Evolutionary conservation across 441 rosid genomes (phyloP).

Genomic region (Sinapis alba): DNA sequence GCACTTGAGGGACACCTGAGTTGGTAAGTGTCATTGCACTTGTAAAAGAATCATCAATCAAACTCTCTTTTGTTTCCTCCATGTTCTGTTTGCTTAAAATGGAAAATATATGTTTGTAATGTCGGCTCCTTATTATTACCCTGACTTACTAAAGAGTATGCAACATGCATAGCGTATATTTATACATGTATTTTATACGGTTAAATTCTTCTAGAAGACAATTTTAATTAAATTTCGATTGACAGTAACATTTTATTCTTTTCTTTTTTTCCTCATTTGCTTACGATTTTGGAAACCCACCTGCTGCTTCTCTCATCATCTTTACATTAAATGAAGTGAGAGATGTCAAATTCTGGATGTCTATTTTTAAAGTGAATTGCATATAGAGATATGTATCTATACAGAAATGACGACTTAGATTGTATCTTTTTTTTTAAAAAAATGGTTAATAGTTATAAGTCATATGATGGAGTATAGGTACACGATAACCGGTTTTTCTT

Average conservation of each 20-base stretch:
- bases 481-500: background rate
- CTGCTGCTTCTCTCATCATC: constrained; percentile 13
- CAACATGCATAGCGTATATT: constrained; percentile 32
- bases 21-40: constrained; percentile 43
- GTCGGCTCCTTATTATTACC: too few species aligned
- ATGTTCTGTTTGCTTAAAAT: background rate
- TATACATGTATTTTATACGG: background rate
- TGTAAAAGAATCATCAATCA: constrained; percentile 36
- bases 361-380: background rate
- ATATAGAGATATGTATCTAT: too few species aligned
- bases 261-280: background rate
- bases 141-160: constrained; percentile 11
- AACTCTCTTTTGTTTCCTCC: constrained; percentile 30
- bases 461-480: background rate
- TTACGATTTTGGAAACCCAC: constrained; percentile 34
- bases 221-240: background rate
- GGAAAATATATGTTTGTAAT: background rate
- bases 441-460: background rate
- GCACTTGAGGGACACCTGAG: constrained; percentile 34
- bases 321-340: constrained; percentile 32
- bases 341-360: constrained; percentile 4
- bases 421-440: too few species aligned
- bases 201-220: constrained; percentile 6
- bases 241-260: background rate
- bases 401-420: too few species aligned